These are phyloP conservation scores for Fusarium sp. DNA, from an alignment of 2,329 filamentous ascomycete species.

Conservation along the genomic window DNA sequence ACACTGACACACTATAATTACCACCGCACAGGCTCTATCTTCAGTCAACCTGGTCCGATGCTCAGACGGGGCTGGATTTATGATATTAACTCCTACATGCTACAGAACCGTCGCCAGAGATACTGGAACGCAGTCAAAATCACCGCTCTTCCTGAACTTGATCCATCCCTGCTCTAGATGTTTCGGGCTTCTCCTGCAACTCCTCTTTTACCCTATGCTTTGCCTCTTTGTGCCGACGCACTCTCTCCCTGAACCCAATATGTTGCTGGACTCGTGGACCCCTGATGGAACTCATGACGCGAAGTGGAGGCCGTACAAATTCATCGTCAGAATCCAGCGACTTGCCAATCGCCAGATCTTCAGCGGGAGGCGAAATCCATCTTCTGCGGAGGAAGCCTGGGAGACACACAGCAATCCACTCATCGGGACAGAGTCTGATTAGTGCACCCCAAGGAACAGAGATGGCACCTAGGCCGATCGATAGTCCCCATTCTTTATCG, in stretches of 20 bases:
- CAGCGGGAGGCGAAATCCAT: conserved; percentile 37
- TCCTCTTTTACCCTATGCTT: conserved; percentile 28
- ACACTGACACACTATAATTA: neutral
- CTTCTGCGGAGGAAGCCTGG: conserved; percentile 43
- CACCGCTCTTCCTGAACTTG: conserved; percentile 2
- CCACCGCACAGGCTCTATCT: neutral
- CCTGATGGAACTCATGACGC: conserved; percentile 45
- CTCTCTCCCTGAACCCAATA: conserved; percentile 43
- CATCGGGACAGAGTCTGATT: conserved; percentile 79
- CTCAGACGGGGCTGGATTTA: neutral
- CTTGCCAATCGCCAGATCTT: conserved; percentile 25
- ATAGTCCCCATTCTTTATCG: conserved; percentile 83
- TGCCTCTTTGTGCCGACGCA: conserved; percentile 43
- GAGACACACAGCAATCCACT: conserved; percentile 48
- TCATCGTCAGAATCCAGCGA: conserved; percentile 35
- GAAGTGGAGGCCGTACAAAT: conserved; percentile 36
- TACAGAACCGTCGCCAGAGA: neutral
- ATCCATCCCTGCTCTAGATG: conserved; percentile 5
- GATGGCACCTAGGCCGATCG: conserved; percentile 77
- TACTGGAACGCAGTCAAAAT: neutral
- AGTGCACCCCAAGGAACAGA: conserved; percentile 79
- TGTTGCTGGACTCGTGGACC: conserved; percentile 45
- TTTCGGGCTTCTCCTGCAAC: neutral
- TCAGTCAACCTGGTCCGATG: neutral
- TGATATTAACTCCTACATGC: neutral